Base-by-base conservation (phyloP, 2,329 filamentous ascomycete genomes). In the Penicillium sp. region DNA sequence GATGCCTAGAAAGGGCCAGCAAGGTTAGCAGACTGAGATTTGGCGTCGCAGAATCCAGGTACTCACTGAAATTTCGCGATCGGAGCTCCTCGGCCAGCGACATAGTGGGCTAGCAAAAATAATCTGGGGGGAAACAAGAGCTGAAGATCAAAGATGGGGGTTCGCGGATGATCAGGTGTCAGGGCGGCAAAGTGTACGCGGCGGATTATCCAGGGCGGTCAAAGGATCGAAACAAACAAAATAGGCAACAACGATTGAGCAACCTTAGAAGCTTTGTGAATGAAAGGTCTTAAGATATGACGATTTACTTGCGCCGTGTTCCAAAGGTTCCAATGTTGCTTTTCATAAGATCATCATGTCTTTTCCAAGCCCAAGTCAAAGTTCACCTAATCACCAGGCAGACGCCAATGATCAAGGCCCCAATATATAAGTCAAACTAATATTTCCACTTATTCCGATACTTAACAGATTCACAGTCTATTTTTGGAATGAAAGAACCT, bases 61-160 rank as follows among this genome's bases (percentile, higher is more conserved):
- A 73, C 84, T 76, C 77, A 87, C 85, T 87, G 79, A 87, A 88
- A 77, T 88, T 88, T 72, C 85, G 78, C 70, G 83, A 84, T 70
- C 77, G 83, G 71, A 88, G 82, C 74, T 87, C 85, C 61, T 87
- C 85, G 53, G 80, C 77, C 63, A 87, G 71, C 64, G 84, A 83
- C 85, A 86, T 86, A 53, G 52, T 76, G 70, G 60, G 57, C 47
- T 55, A 56, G 39, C 33, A 43, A 59, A 23, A 44, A 43, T 23
- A 54, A 54, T 36, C 10, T 53, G 17, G 36, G 19, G 17, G n/a
- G 19, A 44, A 27, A 31, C 17, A 33, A 35, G 31, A 12, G 41
- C 48, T 35, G 49, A 50, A 44, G 47, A 38, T 41, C 47, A 44
- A 42, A 41, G 49, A 48, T 48, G 55, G 36, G 49, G 27, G 31